These are phyloP conservation scores for Pharnaceum exiguum DNA, from an alignment of 148 eudicot species.

Conservation along the genomic window DNA sequence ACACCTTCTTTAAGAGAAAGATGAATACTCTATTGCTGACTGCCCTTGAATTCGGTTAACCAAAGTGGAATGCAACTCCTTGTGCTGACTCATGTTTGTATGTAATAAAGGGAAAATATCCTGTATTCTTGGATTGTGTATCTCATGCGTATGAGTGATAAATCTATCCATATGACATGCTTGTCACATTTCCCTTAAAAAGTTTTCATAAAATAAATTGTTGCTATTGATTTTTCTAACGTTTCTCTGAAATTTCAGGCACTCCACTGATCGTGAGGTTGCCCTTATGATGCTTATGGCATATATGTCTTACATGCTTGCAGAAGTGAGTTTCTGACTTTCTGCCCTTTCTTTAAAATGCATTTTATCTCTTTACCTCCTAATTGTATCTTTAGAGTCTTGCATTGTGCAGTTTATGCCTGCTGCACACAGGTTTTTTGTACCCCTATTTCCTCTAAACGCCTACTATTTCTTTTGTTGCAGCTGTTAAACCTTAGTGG, in stretches of 20 bases:
- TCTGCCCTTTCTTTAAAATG: not conserved
- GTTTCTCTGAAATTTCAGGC: conserved; percentile 41
- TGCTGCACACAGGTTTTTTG: not conserved
- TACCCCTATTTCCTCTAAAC: not conserved
- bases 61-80: too few relatives aligned
- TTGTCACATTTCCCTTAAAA: too few relatives aligned
- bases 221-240: too few relatives aligned
- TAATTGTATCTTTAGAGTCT: not conserved
- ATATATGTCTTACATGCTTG: conserved; percentile 77
- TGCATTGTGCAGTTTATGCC: not conserved
- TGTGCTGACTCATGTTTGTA: too few relatives aligned
- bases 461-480: conserved; percentile 13
- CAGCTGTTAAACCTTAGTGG: conserved; percentile 80
- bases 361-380: not conserved
- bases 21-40: too few relatives aligned
- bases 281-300: conserved; percentile 92
- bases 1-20: too few relatives aligned
- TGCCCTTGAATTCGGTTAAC: too few relatives aligned
- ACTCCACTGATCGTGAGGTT: conserved; percentile 86
- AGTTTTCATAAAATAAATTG: too few relatives aligned
- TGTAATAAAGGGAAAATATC: too few relatives aligned
- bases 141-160: too few relatives aligned
- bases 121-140: too few relatives aligned
- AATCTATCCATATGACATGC: too few relatives aligned
- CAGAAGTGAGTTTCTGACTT: conserved; percentile 47